These are phyloP conservation scores for Ustanciosporium gigantosporum DNA, from an alignment of 1,284 basidiomycete genomes.

Conservation along the genomic window DNA sequence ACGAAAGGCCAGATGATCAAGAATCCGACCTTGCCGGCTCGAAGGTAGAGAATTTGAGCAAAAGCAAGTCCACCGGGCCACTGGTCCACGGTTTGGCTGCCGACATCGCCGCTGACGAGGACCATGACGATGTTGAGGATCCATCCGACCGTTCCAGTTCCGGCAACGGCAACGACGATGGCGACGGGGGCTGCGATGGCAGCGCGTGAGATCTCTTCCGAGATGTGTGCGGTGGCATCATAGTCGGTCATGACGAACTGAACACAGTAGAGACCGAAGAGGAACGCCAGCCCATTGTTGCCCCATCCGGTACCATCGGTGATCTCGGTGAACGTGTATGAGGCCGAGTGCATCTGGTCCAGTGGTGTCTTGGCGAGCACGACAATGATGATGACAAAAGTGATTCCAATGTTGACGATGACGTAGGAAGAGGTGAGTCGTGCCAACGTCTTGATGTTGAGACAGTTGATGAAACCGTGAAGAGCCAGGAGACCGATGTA, in stretches of 20 bases:
- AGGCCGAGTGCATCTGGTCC: slow-evolving; percentile 73
- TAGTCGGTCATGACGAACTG: slow-evolving; percentile 68
- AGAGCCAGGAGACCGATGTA: slow-evolving; percentile 54
- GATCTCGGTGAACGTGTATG: slow-evolving; percentile 71
- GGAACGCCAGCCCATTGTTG: slow-evolving; percentile 78
- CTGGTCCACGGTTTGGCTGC: slow-evolving; percentile 25
- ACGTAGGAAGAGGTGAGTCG: slow-evolving; percentile 78
- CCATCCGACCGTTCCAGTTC: slow-evolving; percentile 54
- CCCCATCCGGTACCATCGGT: slow-evolving; percentile 78
- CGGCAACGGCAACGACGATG: slow-evolving; percentile 79
- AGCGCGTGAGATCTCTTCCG: slow-evolving; percentile 85
- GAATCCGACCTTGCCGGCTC: slow-evolving; percentile 66
- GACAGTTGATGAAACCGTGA: slow-evolving; percentile 69
- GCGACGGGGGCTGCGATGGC: slow-evolving; percentile 77
- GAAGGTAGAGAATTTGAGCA: slow-evolving; percentile 52
- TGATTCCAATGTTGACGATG: slow-evolving; percentile 77
- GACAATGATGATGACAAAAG: slow-evolving; percentile 73
- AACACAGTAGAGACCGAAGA: slow-evolving; percentile 84
- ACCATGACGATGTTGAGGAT: slow-evolving; percentile 68
- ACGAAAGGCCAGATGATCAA: slow-evolving; percentile 66
- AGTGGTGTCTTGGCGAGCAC: slow-evolving; percentile 73
- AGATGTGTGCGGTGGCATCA: slow-evolving; percentile 76
- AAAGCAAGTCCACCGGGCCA: slow-evolving; percentile 59
- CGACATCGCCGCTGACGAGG: slow-evolving; percentile 69
- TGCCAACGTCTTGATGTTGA: slow-evolving; percentile 79